phyloP scores from a whole-genome alignment of 2,329 filamentous ascomycete genomes.

The Trichoderma atroviride region DNA sequence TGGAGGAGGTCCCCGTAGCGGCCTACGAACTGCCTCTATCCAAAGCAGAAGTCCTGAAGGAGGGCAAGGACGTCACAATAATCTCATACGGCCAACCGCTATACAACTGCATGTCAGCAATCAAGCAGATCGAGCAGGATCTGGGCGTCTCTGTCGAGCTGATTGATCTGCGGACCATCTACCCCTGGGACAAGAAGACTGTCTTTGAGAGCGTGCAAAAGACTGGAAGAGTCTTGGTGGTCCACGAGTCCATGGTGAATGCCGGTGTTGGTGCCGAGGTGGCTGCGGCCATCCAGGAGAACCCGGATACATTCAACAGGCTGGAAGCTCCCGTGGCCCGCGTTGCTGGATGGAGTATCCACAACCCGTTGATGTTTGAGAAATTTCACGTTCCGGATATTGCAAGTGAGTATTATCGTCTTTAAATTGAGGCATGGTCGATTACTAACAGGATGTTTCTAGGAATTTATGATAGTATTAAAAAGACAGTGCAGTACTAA shows the following conservation, averaged over 20 bases:
- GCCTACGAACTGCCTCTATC: constrained; percentile 82
- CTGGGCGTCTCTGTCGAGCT: constrained; percentile 77
- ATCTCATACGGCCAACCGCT: constrained; percentile 88
- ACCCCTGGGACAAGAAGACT: constrained; percentile 86
- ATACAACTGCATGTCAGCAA: constrained; percentile 79
- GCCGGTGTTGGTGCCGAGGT: constrained; percentile 88
- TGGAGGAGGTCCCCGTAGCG: constrained; percentile 84
- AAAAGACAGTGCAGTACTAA: constrained; percentile 67
- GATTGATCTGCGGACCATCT: constrained; percentile 84
- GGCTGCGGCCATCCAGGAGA: constrained; percentile 83
- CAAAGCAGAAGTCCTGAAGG: constrained; percentile 81
- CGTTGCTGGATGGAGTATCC: constrained; percentile 88
- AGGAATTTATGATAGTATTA: constrained; percentile 75
- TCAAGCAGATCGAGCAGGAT: constrained; percentile 73
- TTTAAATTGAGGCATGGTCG: no score
- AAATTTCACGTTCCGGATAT: constrained; percentile 83
- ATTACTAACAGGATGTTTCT: constrained; percentile 21
- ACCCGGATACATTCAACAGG: constrained; percentile 71
- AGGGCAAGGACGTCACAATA: constrained; percentile 78
- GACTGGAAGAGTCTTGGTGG: constrained; percentile 83
- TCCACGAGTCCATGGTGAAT: constrained; percentile 92
- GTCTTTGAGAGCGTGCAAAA: constrained; percentile 82
- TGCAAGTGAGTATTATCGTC: constrained; percentile 71
- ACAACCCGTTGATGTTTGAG: constrained; percentile 78
- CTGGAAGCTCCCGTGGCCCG: constrained; percentile 84